phyloP scores from a whole-genome alignment of 768 basidiomycete genomes.

The Filobasidium floriforme region DNA sequence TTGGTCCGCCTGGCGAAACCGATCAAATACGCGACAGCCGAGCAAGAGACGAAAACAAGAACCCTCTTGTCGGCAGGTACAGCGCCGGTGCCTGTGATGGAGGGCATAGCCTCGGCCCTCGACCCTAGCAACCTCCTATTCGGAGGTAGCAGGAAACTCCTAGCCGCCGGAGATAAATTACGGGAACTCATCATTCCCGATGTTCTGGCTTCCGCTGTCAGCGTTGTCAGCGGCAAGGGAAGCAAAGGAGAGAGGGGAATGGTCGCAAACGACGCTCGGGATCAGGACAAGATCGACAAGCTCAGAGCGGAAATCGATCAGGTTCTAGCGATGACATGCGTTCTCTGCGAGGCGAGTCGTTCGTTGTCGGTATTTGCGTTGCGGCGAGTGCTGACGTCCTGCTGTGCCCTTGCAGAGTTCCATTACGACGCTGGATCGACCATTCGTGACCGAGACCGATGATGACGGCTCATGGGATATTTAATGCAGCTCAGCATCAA shows the following conservation, averaged over 20 bases:
- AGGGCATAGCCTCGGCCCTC: conserved; percentile 24
- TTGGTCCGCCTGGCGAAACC: conserved; percentile 52
- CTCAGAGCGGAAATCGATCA: conserved; percentile 80
- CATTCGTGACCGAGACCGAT: conserved; percentile 16
- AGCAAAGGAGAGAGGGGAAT: conserved; percentile 49
- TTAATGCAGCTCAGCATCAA: not conserved
- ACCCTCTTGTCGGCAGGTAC: conserved; percentile 32
- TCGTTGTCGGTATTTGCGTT: too few species aligned
- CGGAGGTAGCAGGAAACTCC: conserved; percentile 53
- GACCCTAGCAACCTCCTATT: conserved; percentile 42
- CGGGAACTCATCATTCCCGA: conserved; percentile 91
- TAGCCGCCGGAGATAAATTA: conserved; percentile 80
- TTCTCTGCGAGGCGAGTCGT: conserved; percentile 62
- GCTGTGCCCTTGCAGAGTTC: conserved; percentile 15
- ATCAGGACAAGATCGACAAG: conserved; percentile 60
- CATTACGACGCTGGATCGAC: conserved; percentile 19
- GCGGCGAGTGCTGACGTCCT: not conserved
- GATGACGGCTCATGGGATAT: conserved; percentile 24
- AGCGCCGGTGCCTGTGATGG: conserved; percentile 20
- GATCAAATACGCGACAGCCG: not conserved
- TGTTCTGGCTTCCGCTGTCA: conserved; percentile 75
- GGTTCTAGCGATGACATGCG: conserved; percentile 78
- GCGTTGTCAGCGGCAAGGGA: conserved; percentile 40
- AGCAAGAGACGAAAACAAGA: not conserved
- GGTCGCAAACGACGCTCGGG: conserved; percentile 37